Evolutionary conservation across 2,329 filamentous ascomycete species (phyloP), one percentile per base, ranked within the genome.

Genomic region (Epicoccum nigrum): DNA sequence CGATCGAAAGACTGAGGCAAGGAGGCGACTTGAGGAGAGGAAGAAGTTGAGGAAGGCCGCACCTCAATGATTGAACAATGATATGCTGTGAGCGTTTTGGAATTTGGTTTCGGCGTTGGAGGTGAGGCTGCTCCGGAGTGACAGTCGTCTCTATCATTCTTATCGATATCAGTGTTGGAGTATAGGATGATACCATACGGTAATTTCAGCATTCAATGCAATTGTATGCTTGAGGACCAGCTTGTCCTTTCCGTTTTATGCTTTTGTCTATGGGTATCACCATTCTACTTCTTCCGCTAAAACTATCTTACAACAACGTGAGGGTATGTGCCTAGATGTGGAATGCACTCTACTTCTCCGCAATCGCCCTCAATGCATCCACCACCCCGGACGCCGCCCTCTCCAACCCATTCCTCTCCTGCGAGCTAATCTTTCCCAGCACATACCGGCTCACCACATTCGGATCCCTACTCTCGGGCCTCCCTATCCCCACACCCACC

Each of bases 401-500:
- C 53, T 82, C 79, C 34, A 90, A 71, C 35, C 54, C 59, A 40
- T 31, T 12, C 76, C 69, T 16, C 69, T 74, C 68, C 32, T 44
- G 48, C 0, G 28, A 25, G 8, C 79, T 81, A 79, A 94, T 86
- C 63, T 84, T 84, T 50, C 80, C 80, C 60, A 97, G 75, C 34
- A 97, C 92, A 76, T 93, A 96, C 19, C 83, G 77, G 34, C 86
- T 83, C 8, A 97, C 92, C 2, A 83, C 83, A 31, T 77, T 75
- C 17, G 79, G 77, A 41, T 90, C 86, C 56, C 92, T 81, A 56
- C 82, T 86, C 37, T 76, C 78, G 0, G 93, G 93, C 37, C 94
- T 78, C n/a, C 90, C 92, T 75, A 97, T 96, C 0, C 94, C 94
- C 11, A 97, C 77, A 0, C 89, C 87, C 42, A 97, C 83, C 51